Conservation (phyloP, 2,329 filamentous ascomycete species). For the Colletotrichum graminicola region DNA sequence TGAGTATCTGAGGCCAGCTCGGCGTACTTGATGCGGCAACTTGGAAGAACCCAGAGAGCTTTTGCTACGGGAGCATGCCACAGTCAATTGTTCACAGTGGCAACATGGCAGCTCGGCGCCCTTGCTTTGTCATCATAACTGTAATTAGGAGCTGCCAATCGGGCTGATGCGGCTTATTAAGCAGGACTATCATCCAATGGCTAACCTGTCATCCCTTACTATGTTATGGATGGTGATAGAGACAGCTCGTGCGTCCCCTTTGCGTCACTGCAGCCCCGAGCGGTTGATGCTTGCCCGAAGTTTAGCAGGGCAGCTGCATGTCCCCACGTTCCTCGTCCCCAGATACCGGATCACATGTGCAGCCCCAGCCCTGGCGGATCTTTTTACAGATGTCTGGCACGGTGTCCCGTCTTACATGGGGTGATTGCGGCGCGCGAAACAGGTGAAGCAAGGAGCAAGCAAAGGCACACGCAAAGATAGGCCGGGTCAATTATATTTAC, state of each 20-base stretch:
- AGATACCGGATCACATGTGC: background rate
- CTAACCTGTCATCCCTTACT: background rate
- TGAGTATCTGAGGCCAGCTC: background rate
- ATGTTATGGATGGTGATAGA: background rate
- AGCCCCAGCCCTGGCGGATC: background rate
- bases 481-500: background rate
- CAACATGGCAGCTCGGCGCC: background rate
- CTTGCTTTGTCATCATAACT: constrained; percentile 38
- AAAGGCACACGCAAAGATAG: background rate
- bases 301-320: background rate
- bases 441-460: background rate
- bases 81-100: constrained; percentile 15
- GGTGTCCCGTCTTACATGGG: background rate
- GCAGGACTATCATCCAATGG: background rate
- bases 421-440: background rate
- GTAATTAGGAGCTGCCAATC: background rate
- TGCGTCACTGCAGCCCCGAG: background rate
- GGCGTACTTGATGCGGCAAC: background rate
- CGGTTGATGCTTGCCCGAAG: background rate
- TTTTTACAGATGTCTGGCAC: background rate
- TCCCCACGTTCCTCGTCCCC: background rate
- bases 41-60: background rate
- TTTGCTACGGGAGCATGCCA: background rate
- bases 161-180: constrained; percentile 2
- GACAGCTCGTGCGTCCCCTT: background rate